Base-by-base conservation (phyloP, 2,329 filamentous ascomycete species). In the Pseudogymnoascus pannorum region DNA sequence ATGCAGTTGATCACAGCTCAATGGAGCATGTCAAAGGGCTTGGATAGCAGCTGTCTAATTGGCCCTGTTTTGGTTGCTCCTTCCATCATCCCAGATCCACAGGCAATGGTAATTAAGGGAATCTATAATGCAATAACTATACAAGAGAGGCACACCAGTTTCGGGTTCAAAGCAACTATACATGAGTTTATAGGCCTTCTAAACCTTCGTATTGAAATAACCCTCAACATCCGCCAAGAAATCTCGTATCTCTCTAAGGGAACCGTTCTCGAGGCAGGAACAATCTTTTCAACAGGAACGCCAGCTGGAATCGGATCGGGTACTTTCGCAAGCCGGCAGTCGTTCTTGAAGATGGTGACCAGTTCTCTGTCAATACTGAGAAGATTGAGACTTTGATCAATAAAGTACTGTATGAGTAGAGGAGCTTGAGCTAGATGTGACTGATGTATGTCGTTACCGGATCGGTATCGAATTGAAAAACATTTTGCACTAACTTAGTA, bases 121-220 rank as follows among this genome's bases (percentile, higher is more conserved):
- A 60, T 75, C 16, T 75, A 79, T 72, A 82, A 82, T 64, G 79
- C 77, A 9, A 72, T 75, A 18, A 75, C 79, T 14, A 70, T 83
- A 67, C 81, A 84, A 70, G 76, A 78, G 61, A 76, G 68, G n/a
- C 77, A 75, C 1, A 81, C 78, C 4, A 75, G 76, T 60, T 38
- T 3, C 11, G 35, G 18, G 12, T n/a, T 26, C 20, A 3, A 31
- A 58, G 11, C 18, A 18, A 18, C 16, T 59, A 24, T 31, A 22
- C 59, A 18, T 24, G 11, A n/a, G n/a, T n/a, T n/a, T n/a, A 9
- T 11, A 35, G 33, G 14, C 33, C 11, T 11, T 12, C 33, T 35
- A 35, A 35, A 35, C 33, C 6, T 18, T 5, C 4, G 14, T 7
- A 61, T 71, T 68, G 78, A 82, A 69, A 65, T 77, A 65, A 74